Evolutionary conservation across 306 rosid genomes (phyloP), one percentile per base, ranked within the genome.

Genomic region (Malus fusca): DNA sequence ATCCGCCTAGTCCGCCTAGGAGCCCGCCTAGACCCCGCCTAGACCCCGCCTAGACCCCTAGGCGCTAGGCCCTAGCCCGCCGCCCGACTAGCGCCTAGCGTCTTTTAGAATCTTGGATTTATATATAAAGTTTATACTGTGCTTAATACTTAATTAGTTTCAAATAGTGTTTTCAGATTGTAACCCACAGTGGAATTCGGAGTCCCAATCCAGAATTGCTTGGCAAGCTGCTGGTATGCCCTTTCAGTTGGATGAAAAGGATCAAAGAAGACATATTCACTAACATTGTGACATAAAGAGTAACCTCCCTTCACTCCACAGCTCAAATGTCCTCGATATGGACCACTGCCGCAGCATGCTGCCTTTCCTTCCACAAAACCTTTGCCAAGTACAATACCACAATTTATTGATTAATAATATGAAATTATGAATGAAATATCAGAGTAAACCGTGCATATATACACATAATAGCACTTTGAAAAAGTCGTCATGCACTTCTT

Each of bases 251-350:
- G 78, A 78, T 85, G 93, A 66, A 8, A 1, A 44, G 88, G 60
- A 19, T 89, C 94, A 5, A 82, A 89, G 77, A 80, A 84, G 28
- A 85, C 62, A 75, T 81, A 40, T 3, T 84, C 85, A n/a, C 15
- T 61, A 2, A 66, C 79, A 71, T 77, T 78, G 42, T 23, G 63
- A 73, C 91, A 89, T 22, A 84, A 35, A 6, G 40, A 40, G 13
- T 80, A 66, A 69, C 77, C 82, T 18, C 82, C 82, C 78, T 76
- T 87, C 33, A 72, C 82, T 73, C 82, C 82, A 52, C 85, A 82
- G 33, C 72, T 82, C 1, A 0, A 6, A 19, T 35, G 13, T 61
- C 85, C 82, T 71, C 79, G 37, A 35, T 58, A 77, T 15, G 75
- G 72, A 12, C 85, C 85, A 21, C 48, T 25, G n/a, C 85, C 85